Percentiles rank a stretch among this genome's conserved stretches.
Conservation (phyloP, 2,329 filamentous ascomycete genomes). For the Pseudogymnoascus sp. region DNA sequence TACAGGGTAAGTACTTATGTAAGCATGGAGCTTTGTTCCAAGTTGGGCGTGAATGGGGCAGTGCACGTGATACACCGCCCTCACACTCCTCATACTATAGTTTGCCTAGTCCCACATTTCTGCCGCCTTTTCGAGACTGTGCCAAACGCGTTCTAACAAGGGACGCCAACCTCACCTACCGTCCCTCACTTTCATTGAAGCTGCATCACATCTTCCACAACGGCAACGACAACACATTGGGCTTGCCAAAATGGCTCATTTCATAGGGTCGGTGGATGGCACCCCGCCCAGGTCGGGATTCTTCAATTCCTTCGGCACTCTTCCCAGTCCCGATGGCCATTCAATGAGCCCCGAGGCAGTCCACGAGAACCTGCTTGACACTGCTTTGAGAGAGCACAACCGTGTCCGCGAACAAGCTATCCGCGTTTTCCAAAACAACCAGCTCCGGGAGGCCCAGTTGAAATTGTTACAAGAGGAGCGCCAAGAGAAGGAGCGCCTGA, state of each 20-base stretch:
- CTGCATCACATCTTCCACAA: background rate
- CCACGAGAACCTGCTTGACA: conserved; percentile 50
- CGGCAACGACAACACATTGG: background rate
- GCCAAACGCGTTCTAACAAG: background rate
- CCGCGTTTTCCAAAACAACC: conserved; percentile 41
- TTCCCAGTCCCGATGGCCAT: conserved; percentile 4
- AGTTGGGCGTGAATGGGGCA: conserved; percentile 2
- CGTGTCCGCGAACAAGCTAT: conserved; percentile 49
- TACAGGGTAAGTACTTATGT: background rate
- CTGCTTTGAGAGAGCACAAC: conserved; percentile 59
- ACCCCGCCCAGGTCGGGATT: conserved; percentile 4
- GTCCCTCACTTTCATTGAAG: background rate
- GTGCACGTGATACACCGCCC: conserved; percentile 1
- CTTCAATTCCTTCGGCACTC: conserved; percentile 1
- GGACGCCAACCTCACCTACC: background rate
- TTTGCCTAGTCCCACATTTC: conserved; percentile 1
- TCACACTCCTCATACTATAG: background rate
- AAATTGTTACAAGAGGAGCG: conserved; percentile 9
- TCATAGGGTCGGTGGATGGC: background rate
- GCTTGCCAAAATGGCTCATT: background rate
- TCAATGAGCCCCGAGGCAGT: conserved; percentile 10
- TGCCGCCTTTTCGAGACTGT: background rate
- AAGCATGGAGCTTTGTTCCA: background rate
- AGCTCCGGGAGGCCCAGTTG: conserved; percentile 31
- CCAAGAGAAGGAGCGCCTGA: conserved; percentile 10